Percentiles rank a stretch among this genome's conserved stretches.
phyloP scores from a whole-genome alignment of 768 basidiomycete species.

The Candolleomyces aberdarensis region DNA sequence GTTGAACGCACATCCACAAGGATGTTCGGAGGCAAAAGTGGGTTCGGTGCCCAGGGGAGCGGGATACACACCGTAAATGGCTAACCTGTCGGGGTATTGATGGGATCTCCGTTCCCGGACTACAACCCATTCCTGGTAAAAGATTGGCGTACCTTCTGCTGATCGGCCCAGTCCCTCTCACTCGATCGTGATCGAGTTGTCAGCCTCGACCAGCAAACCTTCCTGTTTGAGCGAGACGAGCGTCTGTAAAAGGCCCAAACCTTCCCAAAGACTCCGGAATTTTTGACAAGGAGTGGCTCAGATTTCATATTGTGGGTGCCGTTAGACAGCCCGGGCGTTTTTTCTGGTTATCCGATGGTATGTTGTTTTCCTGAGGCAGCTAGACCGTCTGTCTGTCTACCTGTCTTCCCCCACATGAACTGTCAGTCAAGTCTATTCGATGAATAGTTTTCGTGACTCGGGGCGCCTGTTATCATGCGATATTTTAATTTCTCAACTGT shows the following conservation, averaged over 20 bases:
- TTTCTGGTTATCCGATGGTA: background rate
- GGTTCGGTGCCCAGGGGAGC: background rate
- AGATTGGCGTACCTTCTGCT: background rate
- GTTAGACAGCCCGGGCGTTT: background rate
- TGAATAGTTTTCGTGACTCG: background rate
- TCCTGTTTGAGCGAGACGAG: background rate
- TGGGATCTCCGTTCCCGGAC: background rate
- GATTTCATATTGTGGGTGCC: background rate
- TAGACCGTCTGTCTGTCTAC: background rate
- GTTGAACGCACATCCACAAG: constrained; percentile 1
- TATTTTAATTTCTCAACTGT: background rate
- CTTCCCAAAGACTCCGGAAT: background rate
- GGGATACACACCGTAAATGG: background rate
- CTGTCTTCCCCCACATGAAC: background rate
- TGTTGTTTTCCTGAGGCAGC: background rate
- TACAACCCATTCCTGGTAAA: background rate
- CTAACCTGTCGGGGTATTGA: background rate
- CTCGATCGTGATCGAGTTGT: constrained; percentile 5
- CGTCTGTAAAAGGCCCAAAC: no score
- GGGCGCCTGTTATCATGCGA: background rate
- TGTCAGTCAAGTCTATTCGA: background rate
- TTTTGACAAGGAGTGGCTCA: background rate
- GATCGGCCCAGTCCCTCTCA: background rate
- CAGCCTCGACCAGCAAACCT: constrained; percentile 3
- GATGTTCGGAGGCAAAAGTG: background rate